Evolutionary conservation across 1,139 yeast species (phyloP), one percentile per base, ranked within the genome.

Genomic region (Taiozyma sp.): DNA sequence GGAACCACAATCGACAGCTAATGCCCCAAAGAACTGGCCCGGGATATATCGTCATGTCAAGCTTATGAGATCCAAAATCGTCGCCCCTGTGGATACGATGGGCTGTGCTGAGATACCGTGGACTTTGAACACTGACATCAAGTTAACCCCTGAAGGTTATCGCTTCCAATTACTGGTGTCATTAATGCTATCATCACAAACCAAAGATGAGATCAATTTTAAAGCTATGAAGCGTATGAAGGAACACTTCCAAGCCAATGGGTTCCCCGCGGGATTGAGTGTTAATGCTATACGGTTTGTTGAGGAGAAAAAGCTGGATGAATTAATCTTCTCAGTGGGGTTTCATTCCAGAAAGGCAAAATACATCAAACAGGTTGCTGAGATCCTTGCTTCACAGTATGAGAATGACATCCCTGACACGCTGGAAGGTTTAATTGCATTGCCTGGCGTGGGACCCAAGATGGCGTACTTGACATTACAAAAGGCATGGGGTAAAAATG

Each of bases 391-490:
- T 4, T 76, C 76, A 3, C 62, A 76, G 19, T 81, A 76, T 62
- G 68, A 72, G 21, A 83, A 83, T 9, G 97, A 90, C 61, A 76
- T 91, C 2, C 93, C 93, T 0, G 68, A 77, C 16, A 81, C 83
- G 0, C 76, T 89, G 13, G 81, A 77, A 9, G 91, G 85, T 1
- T 74, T 90, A 51, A 75, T 80, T 3, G 68, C 76, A 0, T 68
- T 91, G 39, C 97, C 97, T 0, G 99, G 99, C 0, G 96, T 91
- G 1, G 99, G 99, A 0, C 97, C 97, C 11, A 91, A 91, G 65
- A 91, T 91, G 98, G 96, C 96, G 0, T 86, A 80, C 64, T 68
- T 91, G 37, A 74, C 91, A 3, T 70, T 89, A 56, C 96, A 89
- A 60, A 77, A 81, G 43, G 97, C 95, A 0, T 90, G 97, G 96